Base-by-base conservation (phyloP, 306 rosid genomes). In the Cercis canadensis region DNA sequence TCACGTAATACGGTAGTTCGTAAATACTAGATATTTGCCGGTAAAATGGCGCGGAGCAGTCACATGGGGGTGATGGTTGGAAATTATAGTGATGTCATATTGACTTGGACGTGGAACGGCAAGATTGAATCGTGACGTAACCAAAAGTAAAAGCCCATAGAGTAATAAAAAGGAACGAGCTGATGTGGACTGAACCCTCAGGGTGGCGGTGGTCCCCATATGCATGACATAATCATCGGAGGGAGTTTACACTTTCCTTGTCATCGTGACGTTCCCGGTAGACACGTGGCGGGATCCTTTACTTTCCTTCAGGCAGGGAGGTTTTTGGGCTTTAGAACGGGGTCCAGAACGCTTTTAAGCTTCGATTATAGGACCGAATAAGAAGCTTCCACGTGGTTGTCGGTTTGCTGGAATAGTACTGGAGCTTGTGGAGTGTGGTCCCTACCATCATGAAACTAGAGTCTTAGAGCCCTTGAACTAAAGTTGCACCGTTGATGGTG, bases 401-500 rank as follows among this genome's bases (percentile, higher is more conserved):
- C 50, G 17, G 4, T 0, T 60, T 10, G 62, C 21, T 2, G 4
- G 8, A 43, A 43, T 11, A 44, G 32, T 3, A 39, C 65, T 15
- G 31, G 24, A 52, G 57, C 16, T 49, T 70, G 82, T 57, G 84
- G 80, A 46, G 4, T 9, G 74, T 49, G 84, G 89, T 57, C 54
- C 87, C 94, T 78, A 67, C 86, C 50, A 55, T 51, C 31, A 69
- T 34, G 43, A 37, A 64, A 67, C 9, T 34, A 24, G 51, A 21
- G 43, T 55, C 15, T 18, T n/a, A 49, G 63, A 52, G 49, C n/a
- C n/a, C n/a, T n/a, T n/a, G 17, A 31, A 58, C 68, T 66, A 12
- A 76, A 70, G 81, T n/a, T 53, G 67, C 73, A 88, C 96, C 96
- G 97, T 88, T 43, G 83, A 88, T 91, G 87, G 97, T 91, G 97